A percentile compares a stretch with the other conserved stretches of the same genome.
These are phyloP conservation scores for Ophidiomyces ophidiicola DNA, from an alignment of 2,329 filamentous ascomycete genomes.

Conservation along the genomic window DNA sequence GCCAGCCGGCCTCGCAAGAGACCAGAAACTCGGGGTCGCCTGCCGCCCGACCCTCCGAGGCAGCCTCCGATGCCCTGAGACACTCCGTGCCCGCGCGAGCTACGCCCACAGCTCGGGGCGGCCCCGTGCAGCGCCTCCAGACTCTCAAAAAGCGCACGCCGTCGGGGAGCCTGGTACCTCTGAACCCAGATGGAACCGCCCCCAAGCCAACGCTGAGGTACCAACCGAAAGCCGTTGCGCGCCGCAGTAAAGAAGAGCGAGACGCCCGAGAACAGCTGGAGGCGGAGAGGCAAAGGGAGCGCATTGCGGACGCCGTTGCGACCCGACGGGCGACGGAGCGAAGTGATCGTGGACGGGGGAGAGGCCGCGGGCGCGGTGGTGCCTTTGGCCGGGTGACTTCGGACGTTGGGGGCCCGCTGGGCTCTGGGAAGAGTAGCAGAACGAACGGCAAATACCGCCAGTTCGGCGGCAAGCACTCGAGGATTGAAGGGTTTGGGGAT, in stretches of 20 bases:
- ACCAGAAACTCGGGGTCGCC: slow-evolving; percentile 6
- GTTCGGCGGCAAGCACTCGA: slow-evolving; percentile 19
- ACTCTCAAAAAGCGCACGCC: slow-evolving; percentile 31
- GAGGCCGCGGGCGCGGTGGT: slow-evolving; percentile 22
- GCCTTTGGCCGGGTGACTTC: slow-evolving; percentile 22
- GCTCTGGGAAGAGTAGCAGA: slow-evolving; percentile 20
- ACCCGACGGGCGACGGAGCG: slow-evolving; percentile 6
- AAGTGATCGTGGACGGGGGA: slow-evolving; percentile 18
- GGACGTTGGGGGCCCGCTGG: slow-evolving; percentile 22
- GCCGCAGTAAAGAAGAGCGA: slow-evolving; percentile 36
- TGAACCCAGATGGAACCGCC: slow-evolving; percentile 21
- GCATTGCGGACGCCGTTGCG: slow-evolving; percentile 31
- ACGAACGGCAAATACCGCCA: slow-evolving; percentile 18
- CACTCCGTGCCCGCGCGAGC: slow-evolving; percentile 2
- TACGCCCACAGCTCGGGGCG: slow-evolving; percentile 10
- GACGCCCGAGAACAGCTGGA: slow-evolving; percentile 34
- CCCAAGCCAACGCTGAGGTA: slow-evolving; percentile 33
- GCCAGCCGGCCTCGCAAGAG: slow-evolving; percentile 2
- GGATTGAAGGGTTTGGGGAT: slow-evolving; percentile 22
- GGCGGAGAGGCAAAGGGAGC: slow-evolving; percentile 29
- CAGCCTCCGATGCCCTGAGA: background rate
- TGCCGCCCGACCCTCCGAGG: slow-evolving; percentile 5
- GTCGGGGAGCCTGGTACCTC: slow-evolving; percentile 27
- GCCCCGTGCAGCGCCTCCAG: slow-evolving; percentile 32
- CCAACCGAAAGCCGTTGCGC: slow-evolving; percentile 31